Base-by-base conservation (phyloP, 2,329 filamentous ascomycete species). In the Dothideomycetes sp. region DNA sequence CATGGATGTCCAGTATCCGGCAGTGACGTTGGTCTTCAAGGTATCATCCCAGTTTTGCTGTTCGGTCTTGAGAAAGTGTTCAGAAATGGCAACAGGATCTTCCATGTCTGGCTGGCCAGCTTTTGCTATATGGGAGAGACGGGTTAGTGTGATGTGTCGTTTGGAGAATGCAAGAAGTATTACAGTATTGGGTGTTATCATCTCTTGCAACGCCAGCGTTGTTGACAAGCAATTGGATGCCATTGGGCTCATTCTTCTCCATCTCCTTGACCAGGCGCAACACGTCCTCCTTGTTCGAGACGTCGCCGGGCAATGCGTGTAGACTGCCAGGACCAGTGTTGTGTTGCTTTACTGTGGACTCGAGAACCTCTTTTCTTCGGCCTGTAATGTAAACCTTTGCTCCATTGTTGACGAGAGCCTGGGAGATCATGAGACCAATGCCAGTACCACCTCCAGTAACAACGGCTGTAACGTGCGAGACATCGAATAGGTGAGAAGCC, bases 211-310 rank as follows among this genome's bases (percentile, higher is more conserved):
- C 63, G 2, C 71, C 69, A 7, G 69, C 69, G 39, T 72, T 72
- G 52, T 72, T 73, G 15, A 73, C 66, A 5, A 73, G 59, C 34
- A 76, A 51, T 41, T 75, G 69, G 19, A 76, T 67, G 3, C 70
- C 70, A 5, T 66, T 63, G 1, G 65, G 57, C 48, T 75, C 72
- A 43, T 67, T 66, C 42, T 58, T 43, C 36, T 52, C 50, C 9
- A 68, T 47, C 40, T 64, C 60, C 29, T 62, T 55, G 31, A 59
- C 62, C 10, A 66, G 52, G 15, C 59, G 53, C 36, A 63, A 51
- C n/a, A 59, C 52, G 7, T 70, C 69, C 8, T 68, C 59, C 46
- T 75, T 75, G 14, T 63, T 62, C 45, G 65, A 68, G 29, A 72
- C 63, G 46, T 74, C 70, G 43, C 65, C 62, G 16, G 58, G 53